Percentiles rank a stretch among this genome's conserved stretches.
Conservation (phyloP, 495 filamentous ascomycete species). For the Hyaloscypha hepaticicola region DNA sequence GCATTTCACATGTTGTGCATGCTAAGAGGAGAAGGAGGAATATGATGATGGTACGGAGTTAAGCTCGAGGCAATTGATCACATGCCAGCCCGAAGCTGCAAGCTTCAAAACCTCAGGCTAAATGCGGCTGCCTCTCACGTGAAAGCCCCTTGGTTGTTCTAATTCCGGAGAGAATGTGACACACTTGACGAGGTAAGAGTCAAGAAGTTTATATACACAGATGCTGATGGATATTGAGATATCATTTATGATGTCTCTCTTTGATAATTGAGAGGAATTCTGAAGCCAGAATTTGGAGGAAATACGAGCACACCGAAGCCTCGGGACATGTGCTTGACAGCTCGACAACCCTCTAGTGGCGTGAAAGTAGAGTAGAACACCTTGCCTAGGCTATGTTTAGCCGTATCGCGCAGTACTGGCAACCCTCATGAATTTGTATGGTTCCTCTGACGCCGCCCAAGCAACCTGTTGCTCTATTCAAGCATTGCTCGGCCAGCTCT, state of each 20-base stretch:
- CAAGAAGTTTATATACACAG: not conserved
- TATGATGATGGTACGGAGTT: not conserved
- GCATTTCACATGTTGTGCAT: not conserved
- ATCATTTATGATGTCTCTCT: not conserved
- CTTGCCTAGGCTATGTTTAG: not conserved
- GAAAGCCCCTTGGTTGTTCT: not conserved
- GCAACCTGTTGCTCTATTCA: conserved; percentile 52
- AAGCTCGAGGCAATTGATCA: not conserved
- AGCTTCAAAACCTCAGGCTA: not conserved
- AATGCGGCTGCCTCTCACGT: not conserved
- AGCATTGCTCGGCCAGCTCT: conserved; percentile 81
- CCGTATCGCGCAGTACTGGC: not conserved
- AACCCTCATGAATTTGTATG: conserved; percentile 50
- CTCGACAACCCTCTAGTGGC: not conserved
- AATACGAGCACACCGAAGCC: not conserved
- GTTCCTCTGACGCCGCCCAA: conserved; percentile 89
- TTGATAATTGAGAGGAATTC: not conserved
- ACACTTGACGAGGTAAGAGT: not conserved
- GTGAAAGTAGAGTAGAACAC: not conserved
- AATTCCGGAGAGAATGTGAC: not conserved
- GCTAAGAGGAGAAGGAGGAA: not conserved
- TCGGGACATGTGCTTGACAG: not conserved
- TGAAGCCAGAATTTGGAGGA: not conserved
- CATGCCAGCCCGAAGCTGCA: not conserved
- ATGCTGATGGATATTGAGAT: not conserved